These are phyloP conservation scores for Alternaria rosae DNA, from an alignment of 2,329 filamentous ascomycete species.

Conservation along the genomic window DNA sequence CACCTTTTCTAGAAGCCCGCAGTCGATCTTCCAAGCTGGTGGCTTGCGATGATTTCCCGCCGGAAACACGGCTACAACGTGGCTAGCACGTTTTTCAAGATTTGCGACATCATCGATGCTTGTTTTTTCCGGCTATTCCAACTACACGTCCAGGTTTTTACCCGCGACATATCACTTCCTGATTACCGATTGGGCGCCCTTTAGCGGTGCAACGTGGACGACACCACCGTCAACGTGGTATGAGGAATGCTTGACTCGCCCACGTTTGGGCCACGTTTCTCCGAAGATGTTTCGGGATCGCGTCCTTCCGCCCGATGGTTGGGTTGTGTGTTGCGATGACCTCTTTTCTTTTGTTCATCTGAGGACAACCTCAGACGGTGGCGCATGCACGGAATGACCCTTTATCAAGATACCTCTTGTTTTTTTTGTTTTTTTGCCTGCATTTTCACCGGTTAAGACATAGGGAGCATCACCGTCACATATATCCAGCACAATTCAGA, in stretches of 20 bases:
- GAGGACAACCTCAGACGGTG: neutral
- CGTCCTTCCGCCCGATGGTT: neutral
- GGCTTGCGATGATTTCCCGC: conserved; percentile 36
- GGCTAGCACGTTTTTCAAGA: conserved; percentile 38
- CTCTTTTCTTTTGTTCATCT: neutral
- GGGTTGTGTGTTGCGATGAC: conserved; percentile 12
- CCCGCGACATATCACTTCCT: conserved; percentile 15
- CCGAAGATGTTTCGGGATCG: conserved; percentile 2
- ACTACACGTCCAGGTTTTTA: conserved; percentile 11
- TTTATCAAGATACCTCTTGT: conserved; percentile 33
- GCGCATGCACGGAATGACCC: conserved; percentile 20
- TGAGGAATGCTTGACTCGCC: conserved; percentile 1
- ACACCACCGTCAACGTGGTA: conserved; percentile 3
- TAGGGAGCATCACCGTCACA: conserved; percentile 1
- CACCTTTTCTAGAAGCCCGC: conserved; percentile 35
- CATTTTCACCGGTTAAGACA: conserved; percentile 3
- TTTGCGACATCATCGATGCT: conserved; percentile 22
- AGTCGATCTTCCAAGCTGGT: conserved; percentile 44
- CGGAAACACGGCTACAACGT: conserved; percentile 39
- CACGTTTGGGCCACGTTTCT: neutral
- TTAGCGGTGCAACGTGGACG: conserved; percentile 17
- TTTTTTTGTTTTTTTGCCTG: conserved; percentile 19
- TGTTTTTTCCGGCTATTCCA: conserved; percentile 22
- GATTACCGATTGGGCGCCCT: conserved; percentile 10
- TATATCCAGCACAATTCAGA: conserved; percentile 1